phyloP scores from a whole-genome alignment of 1,139 yeast genomes.

The Lodderomyces jiufengensis region DNA sequence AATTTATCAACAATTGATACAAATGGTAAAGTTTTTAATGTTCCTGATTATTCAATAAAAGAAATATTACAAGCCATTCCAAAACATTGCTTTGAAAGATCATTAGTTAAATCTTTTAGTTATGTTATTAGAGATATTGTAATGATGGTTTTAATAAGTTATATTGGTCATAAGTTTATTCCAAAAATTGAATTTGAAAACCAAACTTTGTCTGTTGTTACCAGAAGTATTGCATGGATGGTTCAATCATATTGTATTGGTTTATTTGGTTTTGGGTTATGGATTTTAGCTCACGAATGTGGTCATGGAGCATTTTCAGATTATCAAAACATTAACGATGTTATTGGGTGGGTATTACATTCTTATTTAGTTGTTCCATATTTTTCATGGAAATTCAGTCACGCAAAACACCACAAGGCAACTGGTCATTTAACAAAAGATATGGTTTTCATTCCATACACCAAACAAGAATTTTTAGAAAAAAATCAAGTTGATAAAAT shows the following conservation, averaged over 20 bases:
- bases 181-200: constrained; percentile 27
- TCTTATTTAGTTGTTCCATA: constrained; percentile 77
- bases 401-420: constrained; percentile 84
- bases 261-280: constrained; percentile 70
- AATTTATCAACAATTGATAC: constrained; percentile 51
- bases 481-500: constrained; percentile 38
- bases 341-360: constrained; percentile 80
- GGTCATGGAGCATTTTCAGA: constrained; percentile 86
- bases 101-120: constrained; percentile 51
- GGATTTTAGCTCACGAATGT: constrained; percentile 91
- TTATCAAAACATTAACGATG: constrained; percentile 63
- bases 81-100: constrained; percentile 68
- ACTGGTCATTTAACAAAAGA: constrained; percentile 80
- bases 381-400: constrained; percentile 82
- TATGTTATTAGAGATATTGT: constrained; percentile 65
- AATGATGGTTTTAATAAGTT: constrained; percentile 49
- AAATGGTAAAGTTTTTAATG: constrained; percentile 62
- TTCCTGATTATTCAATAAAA: constrained; percentile 72
- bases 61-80: constrained; percentile 73
- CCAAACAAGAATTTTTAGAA: constrained; percentile 52
- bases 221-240: constrained; percentile 39
- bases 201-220: constrained; percentile 18
- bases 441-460: constrained; percentile 77
- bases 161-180: constrained; percentile 51
- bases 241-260: constrained; percentile 49